Conservation (phyloP, 805 yeast genomes). For the Nakazawaea anatomiae region DNA sequence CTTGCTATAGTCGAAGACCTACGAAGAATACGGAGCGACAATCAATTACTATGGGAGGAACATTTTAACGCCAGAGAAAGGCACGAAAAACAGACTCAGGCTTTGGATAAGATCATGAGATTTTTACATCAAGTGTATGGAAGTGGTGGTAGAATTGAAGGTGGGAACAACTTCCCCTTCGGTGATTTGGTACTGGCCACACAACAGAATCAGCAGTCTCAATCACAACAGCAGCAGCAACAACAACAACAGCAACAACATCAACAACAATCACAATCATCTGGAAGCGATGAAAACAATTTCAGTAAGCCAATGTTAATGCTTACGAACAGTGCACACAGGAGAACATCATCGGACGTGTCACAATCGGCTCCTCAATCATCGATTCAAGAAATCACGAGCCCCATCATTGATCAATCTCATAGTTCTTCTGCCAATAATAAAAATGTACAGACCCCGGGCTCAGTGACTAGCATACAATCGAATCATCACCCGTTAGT, state of each 20-base stretch:
- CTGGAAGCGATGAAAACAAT: neutral
- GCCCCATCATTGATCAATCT: constrained; percentile 24
- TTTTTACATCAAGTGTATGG: constrained; percentile 84
- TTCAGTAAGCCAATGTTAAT: constrained; percentile 11
- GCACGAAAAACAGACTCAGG: constrained; percentile 79
- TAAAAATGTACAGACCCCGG: neutral
- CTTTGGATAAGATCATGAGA: constrained; percentile 80
- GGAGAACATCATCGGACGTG: neutral
- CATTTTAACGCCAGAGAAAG: constrained; percentile 78
- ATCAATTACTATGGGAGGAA: constrained; percentile 89
- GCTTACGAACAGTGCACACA: constrained; percentile 11
- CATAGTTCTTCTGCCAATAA: constrained; percentile 16
- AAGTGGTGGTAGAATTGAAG: constrained; percentile 43
- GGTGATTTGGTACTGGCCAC: constrained; percentile 9
- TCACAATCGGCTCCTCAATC: neutral
- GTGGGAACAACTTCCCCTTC: constrained; percentile 15
- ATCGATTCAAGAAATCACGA: constrained; percentile 11
- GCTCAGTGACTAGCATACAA: neutral
- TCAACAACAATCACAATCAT: neutral
- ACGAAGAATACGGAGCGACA: constrained; percentile 76
- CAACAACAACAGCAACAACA: neutral
- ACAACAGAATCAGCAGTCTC: constrained; percentile 10
- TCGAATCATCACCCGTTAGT: constrained; percentile 9
- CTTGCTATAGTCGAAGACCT: constrained; percentile 78
- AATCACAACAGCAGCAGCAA: neutral